Evolutionary conservation across 2,329 filamentous ascomycete species (phyloP).

Genomic region (Rhynchosporium secalis): DNA sequence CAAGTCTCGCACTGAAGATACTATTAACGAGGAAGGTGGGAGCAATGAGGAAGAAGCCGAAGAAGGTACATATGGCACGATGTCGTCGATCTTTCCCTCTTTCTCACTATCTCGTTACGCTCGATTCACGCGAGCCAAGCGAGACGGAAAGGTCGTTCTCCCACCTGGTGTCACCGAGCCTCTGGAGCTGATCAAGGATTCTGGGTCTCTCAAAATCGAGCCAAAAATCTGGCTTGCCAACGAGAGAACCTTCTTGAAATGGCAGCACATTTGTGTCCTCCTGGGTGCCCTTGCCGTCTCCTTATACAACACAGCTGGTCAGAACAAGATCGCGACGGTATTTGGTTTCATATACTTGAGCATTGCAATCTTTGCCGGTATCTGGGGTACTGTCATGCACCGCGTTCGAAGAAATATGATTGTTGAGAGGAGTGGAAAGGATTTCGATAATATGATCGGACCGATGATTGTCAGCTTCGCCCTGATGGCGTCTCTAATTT

Average conservation of each 20-base stretch:
- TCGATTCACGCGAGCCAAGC: slow-evolving; percentile 45
- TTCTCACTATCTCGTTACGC: slow-evolving; percentile 82
- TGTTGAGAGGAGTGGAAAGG: slow-evolving; percentile 78
- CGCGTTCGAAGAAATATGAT: slow-evolving; percentile 77
- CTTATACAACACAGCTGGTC: slow-evolving; percentile 83
- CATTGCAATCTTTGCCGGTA: slow-evolving; percentile 79
- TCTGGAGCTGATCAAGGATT: slow-evolving; percentile 88
- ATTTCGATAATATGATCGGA: slow-evolving; percentile 87
- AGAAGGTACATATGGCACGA: slow-evolving; percentile 51
- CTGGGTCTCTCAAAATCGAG: slow-evolving; percentile 87
- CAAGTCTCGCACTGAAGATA: slow-evolving; percentile 21
- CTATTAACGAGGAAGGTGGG: slow-evolving; percentile 43
- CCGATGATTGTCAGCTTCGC: slow-evolving; percentile 81
- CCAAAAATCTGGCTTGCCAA: slow-evolving; percentile 99
- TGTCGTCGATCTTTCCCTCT: slow-evolving; percentile 75
- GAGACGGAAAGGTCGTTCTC: slow-evolving; percentile 55
- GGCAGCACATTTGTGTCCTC: slow-evolving; percentile 92
- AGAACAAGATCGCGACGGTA: slow-evolving; percentile 71
- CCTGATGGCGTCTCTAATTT: slow-evolving; percentile 71
- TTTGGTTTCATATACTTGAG: slow-evolving; percentile 82
- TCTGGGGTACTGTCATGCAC: slow-evolving; percentile 87
- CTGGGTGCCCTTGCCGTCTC: slow-evolving; percentile 81
- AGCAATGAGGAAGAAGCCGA: slow-evolving; percentile 41
- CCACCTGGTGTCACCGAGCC: slow-evolving; percentile 90
- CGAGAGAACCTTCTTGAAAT: slow-evolving; percentile 97